These are phyloP conservation scores for Diatrype stigma DNA, from an alignment of 2,329 filamentous ascomycete genomes.

Conservation along the genomic window DNA sequence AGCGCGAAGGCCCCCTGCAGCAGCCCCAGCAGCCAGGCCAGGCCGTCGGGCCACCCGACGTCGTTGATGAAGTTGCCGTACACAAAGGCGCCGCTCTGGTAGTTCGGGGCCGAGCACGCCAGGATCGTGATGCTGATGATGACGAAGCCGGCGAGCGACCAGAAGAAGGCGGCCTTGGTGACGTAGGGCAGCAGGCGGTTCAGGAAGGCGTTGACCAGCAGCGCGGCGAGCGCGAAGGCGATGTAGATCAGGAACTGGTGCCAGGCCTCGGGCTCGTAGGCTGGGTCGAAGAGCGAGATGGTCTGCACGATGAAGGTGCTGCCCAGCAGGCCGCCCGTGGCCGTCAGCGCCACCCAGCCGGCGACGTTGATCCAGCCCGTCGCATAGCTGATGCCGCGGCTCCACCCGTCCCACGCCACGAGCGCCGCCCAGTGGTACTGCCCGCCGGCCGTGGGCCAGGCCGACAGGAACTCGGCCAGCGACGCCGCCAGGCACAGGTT, in stretches of 20 bases:
- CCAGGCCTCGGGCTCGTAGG: constrained; percentile 57
- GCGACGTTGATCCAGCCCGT: constrained; percentile 71
- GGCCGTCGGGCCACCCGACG: constrained; percentile 65
- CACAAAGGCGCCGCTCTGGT: constrained; percentile 60
- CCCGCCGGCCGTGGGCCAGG: constrained; percentile 56
- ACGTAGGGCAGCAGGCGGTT: constrained; percentile 59
- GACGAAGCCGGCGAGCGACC: constrained; percentile 65
- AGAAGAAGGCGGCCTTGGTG: constrained; percentile 66
- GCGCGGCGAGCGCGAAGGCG: constrained; percentile 56
- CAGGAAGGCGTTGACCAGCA: constrained; percentile 62
- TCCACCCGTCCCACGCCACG: constrained; percentile 56
- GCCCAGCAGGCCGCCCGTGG: constrained; percentile 63
- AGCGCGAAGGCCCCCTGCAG: constrained; percentile 48
- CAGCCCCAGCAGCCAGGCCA: constrained; percentile 54
- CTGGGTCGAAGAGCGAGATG: constrained; percentile 56
- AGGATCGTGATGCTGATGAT: constrained; percentile 68
- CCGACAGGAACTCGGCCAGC: constrained; percentile 66
- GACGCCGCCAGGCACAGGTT: constrained; percentile 67
- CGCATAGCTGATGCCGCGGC: constrained; percentile 61
- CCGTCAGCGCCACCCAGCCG: constrained; percentile 68
- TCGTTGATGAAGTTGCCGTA: constrained; percentile 65
- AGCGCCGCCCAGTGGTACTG: constrained; percentile 71
- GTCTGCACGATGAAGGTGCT: constrained; percentile 64
- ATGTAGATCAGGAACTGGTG: constrained; percentile 73
- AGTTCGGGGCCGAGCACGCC: constrained; percentile 61